Conservation (phyloP, 1,284 basidiomycete species). For the Stereum hirsutum region DNA sequence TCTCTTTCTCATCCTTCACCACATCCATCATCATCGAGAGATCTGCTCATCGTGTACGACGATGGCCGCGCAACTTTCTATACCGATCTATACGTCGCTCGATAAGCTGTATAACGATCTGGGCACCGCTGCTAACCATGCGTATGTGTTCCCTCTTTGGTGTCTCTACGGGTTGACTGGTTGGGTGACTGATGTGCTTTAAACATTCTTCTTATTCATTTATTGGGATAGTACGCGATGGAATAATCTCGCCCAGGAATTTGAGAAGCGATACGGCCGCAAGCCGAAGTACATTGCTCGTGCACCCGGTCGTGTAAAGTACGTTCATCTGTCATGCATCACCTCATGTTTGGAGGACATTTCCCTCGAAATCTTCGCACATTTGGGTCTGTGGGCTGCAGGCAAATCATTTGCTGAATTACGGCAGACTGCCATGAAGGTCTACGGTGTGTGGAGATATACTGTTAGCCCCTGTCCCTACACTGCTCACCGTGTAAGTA, state of each 20-base stretch:
- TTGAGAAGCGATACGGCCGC: slow-evolving; percentile 55
- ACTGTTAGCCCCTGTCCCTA: too few species aligned
- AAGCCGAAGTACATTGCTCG: slow-evolving; percentile 65
- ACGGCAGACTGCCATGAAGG: too few species aligned
- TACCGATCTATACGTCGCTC: slow-evolving; percentile 58
- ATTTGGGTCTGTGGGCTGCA: too few species aligned
- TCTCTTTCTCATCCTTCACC: background rate
- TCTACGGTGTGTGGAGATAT: too few species aligned
- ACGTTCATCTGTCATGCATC: slow-evolving; percentile 4
- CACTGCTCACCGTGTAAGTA: too few species aligned
- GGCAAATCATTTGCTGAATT: too few species aligned
- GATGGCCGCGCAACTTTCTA: slow-evolving; percentile 53
- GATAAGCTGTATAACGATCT: slow-evolving; percentile 50
- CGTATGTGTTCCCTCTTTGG: slow-evolving; percentile 23
- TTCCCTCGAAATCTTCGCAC: too few species aligned
- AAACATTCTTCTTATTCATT: too few species aligned
- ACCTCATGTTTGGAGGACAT: too few species aligned
- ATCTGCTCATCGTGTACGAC: too few species aligned
- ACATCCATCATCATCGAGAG: too few species aligned
- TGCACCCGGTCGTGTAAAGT: slow-evolving; percentile 84
- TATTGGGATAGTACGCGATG: slow-evolving; percentile 42
- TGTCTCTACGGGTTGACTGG: background rate
- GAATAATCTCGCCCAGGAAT: slow-evolving; percentile 54
- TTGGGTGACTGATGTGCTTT: background rate
- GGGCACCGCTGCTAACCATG: slow-evolving; percentile 48